Evolutionary conservation across 169 alveolate genomes (phyloP).

Genomic region (Plasmodium inui): DNA sequence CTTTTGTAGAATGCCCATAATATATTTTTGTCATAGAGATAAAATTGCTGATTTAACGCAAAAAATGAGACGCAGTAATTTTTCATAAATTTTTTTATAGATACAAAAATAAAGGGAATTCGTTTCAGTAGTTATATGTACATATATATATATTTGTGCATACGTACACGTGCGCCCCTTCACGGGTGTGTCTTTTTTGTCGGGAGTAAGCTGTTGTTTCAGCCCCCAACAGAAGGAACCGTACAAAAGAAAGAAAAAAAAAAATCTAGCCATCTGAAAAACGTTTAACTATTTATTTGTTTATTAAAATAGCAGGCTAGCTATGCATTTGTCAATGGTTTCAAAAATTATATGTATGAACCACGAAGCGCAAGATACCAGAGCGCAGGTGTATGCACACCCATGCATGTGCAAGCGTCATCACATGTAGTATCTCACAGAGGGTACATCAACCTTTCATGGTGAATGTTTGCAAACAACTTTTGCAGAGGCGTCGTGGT

Average conservation of each 20-base stretch:
- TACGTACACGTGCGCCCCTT: neutral
- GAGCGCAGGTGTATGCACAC: neutral
- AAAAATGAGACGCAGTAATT: neutral
- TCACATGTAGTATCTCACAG: neutral
- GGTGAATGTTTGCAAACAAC: neutral
- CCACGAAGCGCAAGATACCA: neutral
- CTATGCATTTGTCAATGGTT: neutral
- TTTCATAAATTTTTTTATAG: constrained; percentile 14
- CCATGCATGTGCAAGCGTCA: neutral
- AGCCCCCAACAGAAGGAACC: neutral
- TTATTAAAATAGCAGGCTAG: neutral
- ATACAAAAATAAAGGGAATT: neutral
- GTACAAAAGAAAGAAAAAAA: neutral
- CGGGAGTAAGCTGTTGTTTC: constrained; percentile 33
- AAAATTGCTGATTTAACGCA: neutral
- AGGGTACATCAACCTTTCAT: neutral
- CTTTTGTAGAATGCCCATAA: constrained; percentile 19
- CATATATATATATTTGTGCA: neutral
- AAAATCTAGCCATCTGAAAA: neutral
- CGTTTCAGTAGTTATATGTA: neutral
- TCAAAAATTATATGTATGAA: neutral
- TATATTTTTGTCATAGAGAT: neutral
- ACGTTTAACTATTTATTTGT: constrained; percentile 27
- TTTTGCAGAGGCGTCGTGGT: neutral
- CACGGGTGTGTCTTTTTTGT: neutral